A percentile compares a stretch with the other conserved stretches of the same genome.
Conservation (phyloP, 495 filamentous ascomycete species). For the Hyaloscypha variabilis region DNA sequence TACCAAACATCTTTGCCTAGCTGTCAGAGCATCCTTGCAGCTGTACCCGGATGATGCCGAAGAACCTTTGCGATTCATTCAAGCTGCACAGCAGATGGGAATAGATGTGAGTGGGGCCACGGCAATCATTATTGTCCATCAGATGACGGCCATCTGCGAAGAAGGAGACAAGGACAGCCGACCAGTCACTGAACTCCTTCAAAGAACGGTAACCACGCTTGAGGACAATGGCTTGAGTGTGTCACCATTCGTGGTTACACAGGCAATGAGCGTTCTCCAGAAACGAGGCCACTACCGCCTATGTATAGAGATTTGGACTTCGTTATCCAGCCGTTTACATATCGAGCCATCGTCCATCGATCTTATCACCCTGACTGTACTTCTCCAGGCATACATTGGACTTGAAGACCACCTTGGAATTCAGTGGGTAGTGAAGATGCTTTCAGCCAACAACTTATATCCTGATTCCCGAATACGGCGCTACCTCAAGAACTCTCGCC, state of each 20-base stretch:
- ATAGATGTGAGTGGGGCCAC: slow-evolving; percentile 37
- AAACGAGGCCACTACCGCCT: slow-evolving; percentile 32
- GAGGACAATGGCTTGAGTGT: slow-evolving; percentile 36
- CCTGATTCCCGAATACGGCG: slow-evolving; percentile 33
- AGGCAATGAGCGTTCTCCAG: slow-evolving; percentile 39
- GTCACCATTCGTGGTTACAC: slow-evolving; percentile 35
- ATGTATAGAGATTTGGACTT: slow-evolving; percentile 42
- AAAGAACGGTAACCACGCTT: slow-evolving; percentile 33
- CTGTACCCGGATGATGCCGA: slow-evolving; percentile 18
- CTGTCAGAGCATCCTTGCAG: slow-evolving; percentile 42
- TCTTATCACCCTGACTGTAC: slow-evolving; percentile 36
- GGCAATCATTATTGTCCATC: slow-evolving; percentile 36
- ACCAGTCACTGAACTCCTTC: slow-evolving; percentile 29
- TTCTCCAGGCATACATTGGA: slow-evolving; percentile 41
- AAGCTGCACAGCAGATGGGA: slow-evolving; percentile 35
- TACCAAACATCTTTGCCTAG: slow-evolving; percentile 39
- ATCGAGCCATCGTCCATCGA: slow-evolving; percentile 39
- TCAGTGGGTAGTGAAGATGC: slow-evolving; percentile 33
- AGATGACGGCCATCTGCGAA: slow-evolving; percentile 31
- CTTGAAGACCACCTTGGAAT: slow-evolving; percentile 39
- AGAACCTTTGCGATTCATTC: slow-evolving; percentile 37
- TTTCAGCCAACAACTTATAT: slow-evolving; percentile 32
- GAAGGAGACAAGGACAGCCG: slow-evolving; percentile 12
- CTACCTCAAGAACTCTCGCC: slow-evolving; percentile 38
- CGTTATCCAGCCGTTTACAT: slow-evolving; percentile 27